Evolutionary conservation across 495 filamentous ascomycete species (phyloP), one percentile per base, ranked within the genome.

Genomic region (Penicillium macrosclerotiorum): DNA sequence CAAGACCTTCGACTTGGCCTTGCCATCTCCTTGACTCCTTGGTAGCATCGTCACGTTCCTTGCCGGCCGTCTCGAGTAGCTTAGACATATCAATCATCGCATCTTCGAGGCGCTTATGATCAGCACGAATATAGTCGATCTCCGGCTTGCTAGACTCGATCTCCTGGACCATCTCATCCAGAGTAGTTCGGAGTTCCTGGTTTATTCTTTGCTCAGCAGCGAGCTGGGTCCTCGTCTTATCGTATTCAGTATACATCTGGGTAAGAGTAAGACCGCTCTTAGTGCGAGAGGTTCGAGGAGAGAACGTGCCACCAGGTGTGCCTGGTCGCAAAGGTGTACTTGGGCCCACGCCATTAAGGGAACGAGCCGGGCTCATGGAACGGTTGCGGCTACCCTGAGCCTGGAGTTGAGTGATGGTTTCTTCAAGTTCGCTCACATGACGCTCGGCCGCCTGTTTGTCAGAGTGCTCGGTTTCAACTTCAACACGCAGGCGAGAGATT

Each of bases 61-160:
- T 72, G 17, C 69, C 69, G 5, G 81, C 65, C 1, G 74, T 69
- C 23, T 84, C 81, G 11, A 84, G 61, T 13, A 85, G 62, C 16
- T 84, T 75, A 2, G 89, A 91, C 80, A 95, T 88, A 29, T 91
- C 83, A 13, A 85, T 73, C n/a, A 88, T 75, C 25, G 94, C 89
- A 37, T 73, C 69, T 40, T 80, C 71, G 5, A 83, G 60, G 11
- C 76, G 65, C 7, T 67, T 69, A 38, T 80, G 73, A 35, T 84
- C 79, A 11, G 69, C 62, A 6, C 73, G 76, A 35, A 83, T 52
- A 45, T 85, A 80, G 25, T 82, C 76, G 14, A 85, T 73, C 48
- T 85, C 82, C 2, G 83, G 83, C 37, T 75, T 72, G 47, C 69
- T 74, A 2, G 64, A 71, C 48, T 86, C 81, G 20, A 85, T 60